Evolutionary conservation across 331 rosid species (phyloP).

Genomic region (Acacia concinna): DNA sequence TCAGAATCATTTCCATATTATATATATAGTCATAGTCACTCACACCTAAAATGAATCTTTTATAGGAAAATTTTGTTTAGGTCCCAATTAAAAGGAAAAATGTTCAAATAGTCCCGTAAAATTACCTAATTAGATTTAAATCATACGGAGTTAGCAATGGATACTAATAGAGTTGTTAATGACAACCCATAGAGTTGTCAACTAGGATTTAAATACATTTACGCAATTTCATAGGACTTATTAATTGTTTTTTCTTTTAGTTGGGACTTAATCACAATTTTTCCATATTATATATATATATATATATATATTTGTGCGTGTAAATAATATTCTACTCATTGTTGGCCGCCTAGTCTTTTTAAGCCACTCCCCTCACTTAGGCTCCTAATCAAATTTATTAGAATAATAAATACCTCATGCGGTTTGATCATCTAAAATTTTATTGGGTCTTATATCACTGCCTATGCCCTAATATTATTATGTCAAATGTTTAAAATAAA

Average conservation of each 20-base stretch:
- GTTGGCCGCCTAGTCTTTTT: background rate
- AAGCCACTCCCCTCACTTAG: background rate
- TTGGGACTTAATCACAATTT: too few relatives aligned
- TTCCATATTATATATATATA: background rate
- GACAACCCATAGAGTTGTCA: too few relatives aligned
- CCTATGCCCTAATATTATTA: background rate
- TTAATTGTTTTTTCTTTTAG: too few relatives aligned
- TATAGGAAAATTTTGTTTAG: too few relatives aligned
- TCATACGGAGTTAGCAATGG: too few relatives aligned
- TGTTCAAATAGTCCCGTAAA: too few relatives aligned
- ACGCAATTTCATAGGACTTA: too few relatives aligned
- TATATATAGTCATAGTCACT: conserved; percentile 11
- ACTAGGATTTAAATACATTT: too few relatives aligned
- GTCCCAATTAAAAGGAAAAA: too few relatives aligned
- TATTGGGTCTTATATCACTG: background rate
- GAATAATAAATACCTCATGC: background rate
- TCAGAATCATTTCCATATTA: background rate
- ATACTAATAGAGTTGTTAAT: too few relatives aligned
- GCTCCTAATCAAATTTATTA: background rate
- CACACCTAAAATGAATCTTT: background rate
- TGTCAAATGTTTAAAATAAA: background rate
- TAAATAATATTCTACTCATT: conserved; percentile 2
- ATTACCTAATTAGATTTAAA: too few relatives aligned
- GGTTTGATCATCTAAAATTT: background rate
- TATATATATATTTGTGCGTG: background rate